Conservation (phyloP, 2,329 filamentous ascomycete genomes). For the Acrodontium crateriforme region DNA sequence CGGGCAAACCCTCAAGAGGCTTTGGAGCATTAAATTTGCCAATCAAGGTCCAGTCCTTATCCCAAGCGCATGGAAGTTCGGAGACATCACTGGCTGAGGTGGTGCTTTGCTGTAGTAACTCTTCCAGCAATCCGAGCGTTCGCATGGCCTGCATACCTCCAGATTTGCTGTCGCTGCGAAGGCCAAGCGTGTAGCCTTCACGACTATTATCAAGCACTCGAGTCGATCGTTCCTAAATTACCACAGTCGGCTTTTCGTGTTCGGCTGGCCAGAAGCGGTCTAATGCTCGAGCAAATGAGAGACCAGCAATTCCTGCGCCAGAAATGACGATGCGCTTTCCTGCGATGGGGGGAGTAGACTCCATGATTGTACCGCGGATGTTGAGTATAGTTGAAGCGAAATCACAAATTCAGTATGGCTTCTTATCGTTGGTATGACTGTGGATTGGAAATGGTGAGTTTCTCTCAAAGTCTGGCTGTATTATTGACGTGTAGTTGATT, state of each 20-base stretch:
- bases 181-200: slow-evolving; percentile 7
- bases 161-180: slow-evolving; percentile 3
- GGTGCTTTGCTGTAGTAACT: slow-evolving; percentile 2
- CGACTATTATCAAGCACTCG: slow-evolving; percentile 1
- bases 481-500: no score
- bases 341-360: no score
- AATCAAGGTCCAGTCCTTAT: slow-evolving; percentile 1
- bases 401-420: no score
- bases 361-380: no score
- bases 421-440: no score
- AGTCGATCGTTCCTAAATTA: slow-evolving; percentile 6
- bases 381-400: no score
- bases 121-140: slow-evolving; percentile 5
- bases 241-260: slow-evolving; percentile 2
- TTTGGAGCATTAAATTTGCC: not conserved
- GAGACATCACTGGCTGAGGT: slow-evolving; percentile 1
- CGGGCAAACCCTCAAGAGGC: not conserved
- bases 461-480: no score
- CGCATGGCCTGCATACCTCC: slow-evolving; percentile 5
- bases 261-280: slow-evolving; percentile 3
- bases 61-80: not conserved
- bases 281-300: slow-evolving; percentile 6
- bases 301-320: slow-evolving; percentile 7
- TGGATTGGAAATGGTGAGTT: no score
- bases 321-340: slow-evolving; percentile 7